Conservation (phyloP, 2,329 filamentous ascomycete species). For the Penicillium corylophilum region DNA sequence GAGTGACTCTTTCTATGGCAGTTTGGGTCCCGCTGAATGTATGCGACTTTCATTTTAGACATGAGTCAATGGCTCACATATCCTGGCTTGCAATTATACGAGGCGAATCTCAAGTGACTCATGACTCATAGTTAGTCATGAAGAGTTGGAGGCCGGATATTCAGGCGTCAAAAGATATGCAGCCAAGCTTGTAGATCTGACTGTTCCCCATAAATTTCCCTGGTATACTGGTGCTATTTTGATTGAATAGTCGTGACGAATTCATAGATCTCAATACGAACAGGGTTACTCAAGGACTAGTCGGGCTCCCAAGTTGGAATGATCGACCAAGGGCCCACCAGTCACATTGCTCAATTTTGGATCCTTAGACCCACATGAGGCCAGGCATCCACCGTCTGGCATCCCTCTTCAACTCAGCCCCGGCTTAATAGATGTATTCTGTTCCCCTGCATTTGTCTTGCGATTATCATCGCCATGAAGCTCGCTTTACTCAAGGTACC, state of each 20-base stretch:
- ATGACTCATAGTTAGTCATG: neutral
- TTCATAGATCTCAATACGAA: neutral
- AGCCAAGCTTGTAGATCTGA: too few relatives aligned
- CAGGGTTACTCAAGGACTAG: neutral
- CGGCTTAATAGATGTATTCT: neutral
- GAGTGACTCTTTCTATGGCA: too few relatives aligned
- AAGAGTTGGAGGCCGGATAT: neutral
- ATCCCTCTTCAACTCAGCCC: neutral
- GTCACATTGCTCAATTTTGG: neutral
- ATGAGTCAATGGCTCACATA: too few relatives aligned
- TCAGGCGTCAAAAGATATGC: neutral
- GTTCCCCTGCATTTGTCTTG: neutral
- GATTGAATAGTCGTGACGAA: neutral
- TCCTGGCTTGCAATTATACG: too few relatives aligned
- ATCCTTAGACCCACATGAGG: neutral
- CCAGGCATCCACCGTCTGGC: neutral
- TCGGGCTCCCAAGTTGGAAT: neutral
- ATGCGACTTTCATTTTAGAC: too few relatives aligned
- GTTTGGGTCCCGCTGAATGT: too few relatives aligned
- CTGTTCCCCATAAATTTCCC: too few relatives aligned
- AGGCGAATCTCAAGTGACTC: neutral
- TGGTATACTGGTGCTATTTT: too few relatives aligned
- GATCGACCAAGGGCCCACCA: neutral
- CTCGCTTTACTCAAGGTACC: neutral
- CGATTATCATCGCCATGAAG: constrained; percentile 3